Base-by-base conservation (phyloP, 2,329 filamentous ascomycete genomes). In the Albifimbria verrucaria region DNA sequence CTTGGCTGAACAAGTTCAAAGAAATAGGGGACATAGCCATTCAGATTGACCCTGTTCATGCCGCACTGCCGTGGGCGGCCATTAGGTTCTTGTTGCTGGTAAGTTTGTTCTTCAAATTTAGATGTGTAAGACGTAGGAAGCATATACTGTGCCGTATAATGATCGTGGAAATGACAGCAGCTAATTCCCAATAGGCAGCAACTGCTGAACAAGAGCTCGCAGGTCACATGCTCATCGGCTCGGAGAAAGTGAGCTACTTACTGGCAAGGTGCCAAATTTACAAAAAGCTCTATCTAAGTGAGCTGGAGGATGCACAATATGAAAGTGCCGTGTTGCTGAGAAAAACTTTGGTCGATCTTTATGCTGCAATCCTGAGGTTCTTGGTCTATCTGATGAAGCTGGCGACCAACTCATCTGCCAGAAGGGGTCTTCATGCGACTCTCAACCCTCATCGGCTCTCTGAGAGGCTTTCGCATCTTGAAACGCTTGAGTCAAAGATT, bases 1-100 rank as follows among this genome's bases (percentile, higher is more conserved):
- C 26, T 4, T 54, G 49, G 49, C n/a, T 51, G 3, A 36, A 32
- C 25, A 54, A 42, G 41, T 54, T 52, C 46, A 54, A 46, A n/a
- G 49, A 51, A 18, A 28, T 54, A 21, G 52, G 52, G 5, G 52
- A 54, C 7, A 25, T 43, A n/a, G 39, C 26, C 36, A 41, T 45
- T 18, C 28, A 43, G 17, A 45, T 24, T 41, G 52, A 54, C 22
- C 45, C 49, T 2, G 49, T 25, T 10, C 49, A 54, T 28, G 52
- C 52, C 7, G 52, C 49, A 2, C 39, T 54, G 2, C 52, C 52
- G 18, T 52, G 51, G 51, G 51, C 51, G 2, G 36, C 23, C 1
- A n/a, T 47, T 7, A 28, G 46, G 1, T 48, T 45, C 23, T 26
- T 49, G 11, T 32, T 52, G 3, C 45, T 49, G 47, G 47, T 36